Conservation (phyloP, 2,329 filamentous ascomycete species). For the Tolypocladium ophioglossoides region DNA sequence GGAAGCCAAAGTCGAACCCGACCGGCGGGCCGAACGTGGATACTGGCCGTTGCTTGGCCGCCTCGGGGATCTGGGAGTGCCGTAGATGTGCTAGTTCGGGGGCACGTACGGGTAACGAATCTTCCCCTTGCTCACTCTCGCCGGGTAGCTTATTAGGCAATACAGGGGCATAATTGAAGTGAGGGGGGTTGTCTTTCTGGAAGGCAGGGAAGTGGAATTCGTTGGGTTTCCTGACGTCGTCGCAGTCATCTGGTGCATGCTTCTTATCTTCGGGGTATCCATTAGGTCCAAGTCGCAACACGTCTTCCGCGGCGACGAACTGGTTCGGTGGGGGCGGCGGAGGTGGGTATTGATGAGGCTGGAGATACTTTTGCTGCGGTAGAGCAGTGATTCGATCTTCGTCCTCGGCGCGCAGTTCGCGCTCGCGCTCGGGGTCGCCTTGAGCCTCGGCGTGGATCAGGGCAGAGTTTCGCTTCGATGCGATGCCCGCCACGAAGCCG, state of each 20-base stretch:
- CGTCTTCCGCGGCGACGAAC: neutral
- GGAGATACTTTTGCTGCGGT: slow-evolving; percentile 56
- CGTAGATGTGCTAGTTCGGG: slow-evolving; percentile 49
- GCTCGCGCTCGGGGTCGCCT: slow-evolving; percentile 68
- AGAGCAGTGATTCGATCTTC: slow-evolving; percentile 78
- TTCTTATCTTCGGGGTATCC: slow-evolving; percentile 32
- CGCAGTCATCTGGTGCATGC: slow-evolving; percentile 11
- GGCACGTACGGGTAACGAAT: slow-evolving; percentile 24
- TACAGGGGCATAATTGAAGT: slow-evolving; percentile 47
- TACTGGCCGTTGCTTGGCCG: slow-evolving; percentile 31
- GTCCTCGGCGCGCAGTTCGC: slow-evolving; percentile 68
- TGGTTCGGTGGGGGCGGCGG: slow-evolving; percentile 10
- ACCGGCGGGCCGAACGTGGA: slow-evolving; percentile 49
- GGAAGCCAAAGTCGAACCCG: slow-evolving; percentile 73
- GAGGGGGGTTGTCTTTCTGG: slow-evolving; percentile 37
- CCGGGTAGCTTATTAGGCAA: slow-evolving; percentile 21
- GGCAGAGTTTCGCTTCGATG: slow-evolving; percentile 76
- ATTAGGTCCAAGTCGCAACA: slow-evolving; percentile 5
- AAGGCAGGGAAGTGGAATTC: slow-evolving; percentile 51
- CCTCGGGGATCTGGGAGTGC: slow-evolving; percentile 27
- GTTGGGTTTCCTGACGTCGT: slow-evolving; percentile 11
- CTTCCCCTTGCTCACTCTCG: slow-evolving; percentile 9
- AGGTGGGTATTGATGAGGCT: slow-evolving; percentile 32
- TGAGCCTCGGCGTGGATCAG: slow-evolving; percentile 73
- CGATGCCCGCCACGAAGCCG: slow-evolving; percentile 77